These are phyloP conservation scores for Phytomonas francai DNA, from an alignment of 208 protist species.

Conservation along the genomic window DNA sequence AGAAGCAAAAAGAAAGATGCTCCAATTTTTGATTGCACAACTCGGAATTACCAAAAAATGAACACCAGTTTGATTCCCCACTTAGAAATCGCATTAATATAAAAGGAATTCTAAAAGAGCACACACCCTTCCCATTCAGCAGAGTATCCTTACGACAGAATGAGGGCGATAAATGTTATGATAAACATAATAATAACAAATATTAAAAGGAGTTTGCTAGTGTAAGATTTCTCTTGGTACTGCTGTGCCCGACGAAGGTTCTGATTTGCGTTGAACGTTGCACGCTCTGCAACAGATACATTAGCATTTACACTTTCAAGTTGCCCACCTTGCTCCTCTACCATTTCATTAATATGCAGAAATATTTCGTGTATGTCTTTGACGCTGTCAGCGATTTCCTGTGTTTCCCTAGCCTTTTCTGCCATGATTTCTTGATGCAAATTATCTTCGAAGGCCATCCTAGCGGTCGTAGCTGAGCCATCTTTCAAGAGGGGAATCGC, in stretches of 20 bases:
- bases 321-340: slow-evolving; percentile 71
- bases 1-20: not conserved
- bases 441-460: slow-evolving; percentile 57
- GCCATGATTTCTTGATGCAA: slow-evolving; percentile 79
- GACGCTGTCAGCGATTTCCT: slow-evolving; percentile 81
- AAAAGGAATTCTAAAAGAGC: not conserved
- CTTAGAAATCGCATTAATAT: not conserved
- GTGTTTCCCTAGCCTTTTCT: slow-evolving; percentile 67
- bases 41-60: not conserved
- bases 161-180: not conserved
- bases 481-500: slow-evolving; percentile 3
- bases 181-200: slow-evolving; percentile 47
- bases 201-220: slow-evolving; percentile 53
- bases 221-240: slow-evolving; percentile 39
- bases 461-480: slow-evolving; percentile 21
- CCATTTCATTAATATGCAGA: slow-evolving; percentile 76
- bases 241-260: slow-evolving; percentile 58
- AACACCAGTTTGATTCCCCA: not conserved
- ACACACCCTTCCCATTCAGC: slow-evolving; percentile 9
- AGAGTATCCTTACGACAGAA: slow-evolving; percentile 18
- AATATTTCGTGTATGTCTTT: slow-evolving; percentile 86
- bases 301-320: slow-evolving; percentile 70
- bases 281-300: slow-evolving; percentile 32
- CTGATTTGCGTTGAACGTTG: slow-evolving; percentile 56
- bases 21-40: not conserved